phyloP scores from a whole-genome alignment of 2,329 filamentous ascomycete genomes.

The Fusarium coffeatum region DNA sequence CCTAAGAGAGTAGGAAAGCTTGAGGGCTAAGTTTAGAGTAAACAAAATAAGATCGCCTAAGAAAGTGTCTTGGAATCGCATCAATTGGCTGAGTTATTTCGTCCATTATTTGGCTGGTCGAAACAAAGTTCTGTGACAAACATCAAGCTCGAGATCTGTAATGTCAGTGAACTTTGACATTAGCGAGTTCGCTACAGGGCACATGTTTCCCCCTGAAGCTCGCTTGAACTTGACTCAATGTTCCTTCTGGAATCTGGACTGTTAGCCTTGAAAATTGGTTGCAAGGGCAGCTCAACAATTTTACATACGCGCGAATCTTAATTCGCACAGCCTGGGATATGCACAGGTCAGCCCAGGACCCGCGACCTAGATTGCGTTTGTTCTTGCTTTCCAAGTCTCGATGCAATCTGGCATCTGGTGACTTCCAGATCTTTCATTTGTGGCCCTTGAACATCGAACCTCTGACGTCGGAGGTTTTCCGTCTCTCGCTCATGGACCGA shows the following conservation, averaged over 20 bases:
- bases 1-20: neutral
- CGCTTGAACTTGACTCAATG: constrained; percentile 15
- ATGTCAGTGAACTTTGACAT: neutral
- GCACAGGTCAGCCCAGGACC: constrained; percentile 22
- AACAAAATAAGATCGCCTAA: neutral
- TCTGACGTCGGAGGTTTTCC: constrained; percentile 26
- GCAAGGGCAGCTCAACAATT: constrained; percentile 34
- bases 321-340: constrained; percentile 24
- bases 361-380: constrained; percentile 5
- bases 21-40: neutral
- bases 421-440: constrained; percentile 23
- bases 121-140: neutral
- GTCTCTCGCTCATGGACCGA: constrained; percentile 32
- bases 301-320: constrained; percentile 22
- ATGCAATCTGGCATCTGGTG: constrained; percentile 26
- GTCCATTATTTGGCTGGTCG: neutral
- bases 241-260: constrained; percentile 20
- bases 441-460: constrained; percentile 2
- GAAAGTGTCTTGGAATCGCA: neutral
- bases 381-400: constrained; percentile 11
- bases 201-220: neutral
- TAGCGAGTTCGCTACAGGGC: neutral
- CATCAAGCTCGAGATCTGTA: neutral
- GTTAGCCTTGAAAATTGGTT: constrained; percentile 7
- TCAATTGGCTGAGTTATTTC: neutral